Evolutionary conservation across 2,329 filamentous ascomycete species (phyloP).

Genomic region (Cladosporium sp.): DNA sequence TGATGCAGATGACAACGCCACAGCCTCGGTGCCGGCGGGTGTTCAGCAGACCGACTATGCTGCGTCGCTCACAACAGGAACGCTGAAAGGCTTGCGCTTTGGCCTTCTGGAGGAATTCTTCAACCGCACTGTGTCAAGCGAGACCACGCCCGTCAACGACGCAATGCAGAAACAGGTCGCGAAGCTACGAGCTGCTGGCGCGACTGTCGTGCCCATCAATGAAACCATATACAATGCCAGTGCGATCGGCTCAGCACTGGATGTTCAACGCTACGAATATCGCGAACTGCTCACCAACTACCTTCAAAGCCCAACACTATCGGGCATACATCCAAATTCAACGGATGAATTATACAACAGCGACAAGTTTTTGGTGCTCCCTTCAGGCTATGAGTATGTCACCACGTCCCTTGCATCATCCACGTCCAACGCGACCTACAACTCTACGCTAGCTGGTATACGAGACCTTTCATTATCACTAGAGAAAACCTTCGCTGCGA

Average conservation of each 20-base stretch:
- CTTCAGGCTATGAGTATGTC: constrained; percentile 54
- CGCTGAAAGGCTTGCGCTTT: constrained; percentile 41
- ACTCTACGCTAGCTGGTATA: constrained; percentile 45
- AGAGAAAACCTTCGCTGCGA: constrained; percentile 45
- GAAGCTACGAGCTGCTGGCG: constrained; percentile 46
- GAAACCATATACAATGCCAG: constrained; percentile 50
- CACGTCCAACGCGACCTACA: constrained; percentile 47
- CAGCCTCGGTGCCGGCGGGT: constrained; percentile 43
- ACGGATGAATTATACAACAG: constrained; percentile 49
- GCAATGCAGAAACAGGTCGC: constrained; percentile 48
- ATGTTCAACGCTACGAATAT: constrained; percentile 61
- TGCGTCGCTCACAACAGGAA: constrained; percentile 32
- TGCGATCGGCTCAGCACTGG: constrained; percentile 44
- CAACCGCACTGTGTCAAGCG: constrained; percentile 47
- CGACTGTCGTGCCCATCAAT: constrained; percentile 47
- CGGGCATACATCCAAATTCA: constrained; percentile 41
- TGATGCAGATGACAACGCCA: constrained; percentile 51
- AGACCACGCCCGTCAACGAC: constrained; percentile 55
- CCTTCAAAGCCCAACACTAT: constrained; percentile 43
- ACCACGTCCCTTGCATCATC: constrained; percentile 49
- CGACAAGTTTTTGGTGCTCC: constrained; percentile 57
- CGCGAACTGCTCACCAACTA: constrained; percentile 54
- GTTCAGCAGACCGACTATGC: constrained; percentile 46
- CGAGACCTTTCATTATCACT: constrained; percentile 50
- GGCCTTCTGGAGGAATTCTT: constrained; percentile 56